Evolutionary conservation across 2,329 filamentous ascomycete genomes (phyloP).

Genomic region (Curvularia spicifera): DNA sequence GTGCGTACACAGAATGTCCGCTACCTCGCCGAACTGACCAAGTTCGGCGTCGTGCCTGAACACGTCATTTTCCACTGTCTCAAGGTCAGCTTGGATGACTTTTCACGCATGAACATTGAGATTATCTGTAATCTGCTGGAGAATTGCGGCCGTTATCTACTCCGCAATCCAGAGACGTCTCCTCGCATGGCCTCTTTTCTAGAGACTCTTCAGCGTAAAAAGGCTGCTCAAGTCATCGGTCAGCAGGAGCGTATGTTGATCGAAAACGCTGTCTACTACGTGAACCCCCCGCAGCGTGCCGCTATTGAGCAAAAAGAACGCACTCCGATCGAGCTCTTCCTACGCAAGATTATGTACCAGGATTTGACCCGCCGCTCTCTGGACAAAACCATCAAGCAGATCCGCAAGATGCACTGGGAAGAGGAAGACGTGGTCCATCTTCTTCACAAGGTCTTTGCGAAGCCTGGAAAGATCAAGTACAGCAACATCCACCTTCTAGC

Average conservation of each 20-base stretch:
- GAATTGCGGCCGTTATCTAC: slow-evolving; percentile 92
- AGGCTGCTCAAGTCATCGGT: slow-evolving; percentile 91
- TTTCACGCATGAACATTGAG: slow-evolving; percentile 98
- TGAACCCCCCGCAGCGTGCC: slow-evolving; percentile 90
- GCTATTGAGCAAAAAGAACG: slow-evolving; percentile 97
- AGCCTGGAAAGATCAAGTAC: slow-evolving; percentile 96
- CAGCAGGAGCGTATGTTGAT: slow-evolving; percentile 98
- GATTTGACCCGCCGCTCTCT: slow-evolving; percentile 95
- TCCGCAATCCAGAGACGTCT: slow-evolving; percentile 90
- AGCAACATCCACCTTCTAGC: slow-evolving; percentile 94
- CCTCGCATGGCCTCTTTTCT: slow-evolving; percentile 93
- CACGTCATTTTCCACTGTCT: slow-evolving; percentile 99
- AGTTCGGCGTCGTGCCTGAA: slow-evolving; percentile 96
- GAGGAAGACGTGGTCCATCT: slow-evolving; percentile 82
- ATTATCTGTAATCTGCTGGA: slow-evolving; percentile 96
- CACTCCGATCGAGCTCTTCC: slow-evolving; percentile 88
- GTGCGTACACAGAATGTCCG: slow-evolving; percentile 93
- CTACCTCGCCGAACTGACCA: slow-evolving; percentile 96
- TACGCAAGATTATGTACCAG: slow-evolving; percentile 89
- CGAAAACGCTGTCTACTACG: slow-evolving; percentile 97
- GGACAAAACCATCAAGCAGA: slow-evolving; percentile 90
- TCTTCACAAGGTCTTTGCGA: slow-evolving; percentile 90
- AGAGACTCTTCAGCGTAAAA: slow-evolving; percentile 94
- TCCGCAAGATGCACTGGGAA: slow-evolving; percentile 97
- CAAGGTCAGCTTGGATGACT: slow-evolving; percentile 96